Conservation (phyloP, 2,329 filamentous ascomycete genomes). For the Sclerotinia trifoliorum region DNA sequence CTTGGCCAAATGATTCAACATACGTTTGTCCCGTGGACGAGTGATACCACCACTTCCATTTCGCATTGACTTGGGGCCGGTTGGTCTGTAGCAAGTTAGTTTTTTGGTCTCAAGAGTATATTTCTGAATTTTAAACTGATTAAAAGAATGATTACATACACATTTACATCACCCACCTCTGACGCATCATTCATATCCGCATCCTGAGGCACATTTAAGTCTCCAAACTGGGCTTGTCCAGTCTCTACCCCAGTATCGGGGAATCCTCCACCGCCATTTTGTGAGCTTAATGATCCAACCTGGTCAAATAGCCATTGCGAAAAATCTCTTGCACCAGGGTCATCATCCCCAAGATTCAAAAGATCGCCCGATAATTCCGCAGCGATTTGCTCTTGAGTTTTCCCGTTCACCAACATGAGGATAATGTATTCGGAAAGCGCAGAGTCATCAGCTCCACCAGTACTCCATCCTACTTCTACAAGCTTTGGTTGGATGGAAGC, state of each 20-base stretch:
- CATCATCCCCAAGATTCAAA: slow-evolving; percentile 76
- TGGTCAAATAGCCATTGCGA: slow-evolving; percentile 92
- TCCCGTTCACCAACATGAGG: slow-evolving; percentile 94
- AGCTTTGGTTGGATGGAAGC: slow-evolving; percentile 85
- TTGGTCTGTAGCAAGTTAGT: slow-evolving; percentile 66
- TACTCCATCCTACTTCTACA: slow-evolving; percentile 88
- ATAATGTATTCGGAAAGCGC: slow-evolving; percentile 95
- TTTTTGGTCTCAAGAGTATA: slow-evolving; percentile 23
- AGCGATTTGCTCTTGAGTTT: slow-evolving; percentile 86
- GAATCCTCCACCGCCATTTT: slow-evolving; percentile 52
- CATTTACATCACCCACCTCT: slow-evolving; percentile 51
- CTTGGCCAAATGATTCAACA: slow-evolving; percentile 82
- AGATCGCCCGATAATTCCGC: slow-evolving; percentile 85
- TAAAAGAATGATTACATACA: slow-evolving; percentile 48
- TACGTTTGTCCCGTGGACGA: slow-evolving; percentile 70
- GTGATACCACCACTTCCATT: slow-evolving; percentile 51
- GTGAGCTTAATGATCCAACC: slow-evolving; percentile 64
- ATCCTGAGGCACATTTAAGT: slow-evolving; percentile 53
- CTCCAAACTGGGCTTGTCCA: slow-evolving; percentile 58
- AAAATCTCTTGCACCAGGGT: slow-evolving; percentile 79
- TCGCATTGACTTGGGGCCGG: slow-evolving; percentile 92
- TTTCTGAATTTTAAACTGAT: not conserved
- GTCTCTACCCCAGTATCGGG: slow-evolving; percentile 21
- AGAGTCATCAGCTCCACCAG: slow-evolving; percentile 70
- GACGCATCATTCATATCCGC: slow-evolving; percentile 67